A percentile compares a stretch with the other conserved stretches of the same genome.
phyloP scores from a whole-genome alignment of 2,329 filamentous ascomycete genomes.

The Verticillium longisporum region DNA sequence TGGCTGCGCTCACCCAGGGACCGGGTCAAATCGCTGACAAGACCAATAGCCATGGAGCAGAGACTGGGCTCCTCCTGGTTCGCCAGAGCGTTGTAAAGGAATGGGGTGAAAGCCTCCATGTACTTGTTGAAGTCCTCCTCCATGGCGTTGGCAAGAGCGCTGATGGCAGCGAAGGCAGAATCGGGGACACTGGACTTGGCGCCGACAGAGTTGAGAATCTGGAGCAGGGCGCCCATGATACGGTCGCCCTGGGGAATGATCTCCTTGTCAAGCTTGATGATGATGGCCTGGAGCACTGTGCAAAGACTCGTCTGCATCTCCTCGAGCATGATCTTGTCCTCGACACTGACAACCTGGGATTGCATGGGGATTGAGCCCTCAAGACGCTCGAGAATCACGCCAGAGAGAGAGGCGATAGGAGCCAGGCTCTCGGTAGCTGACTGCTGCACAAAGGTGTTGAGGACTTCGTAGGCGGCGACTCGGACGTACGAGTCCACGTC shows the following conservation, averaged over 20 bases:
- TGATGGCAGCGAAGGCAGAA: constrained; percentile 85
- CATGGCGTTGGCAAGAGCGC: constrained; percentile 82
- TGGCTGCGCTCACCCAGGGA: constrained; percentile 85
- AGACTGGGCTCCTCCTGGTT: constrained; percentile 94
- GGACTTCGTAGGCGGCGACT: constrained; percentile 93
- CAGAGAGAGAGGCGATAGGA: constrained; percentile 74
- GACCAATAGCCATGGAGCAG: constrained; percentile 94
- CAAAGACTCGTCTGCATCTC: constrained; percentile 96
- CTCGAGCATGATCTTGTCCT: constrained; percentile 91
- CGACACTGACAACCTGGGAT: constrained; percentile 88
- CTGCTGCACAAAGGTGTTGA: constrained; percentile 90
- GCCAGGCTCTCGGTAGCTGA: constrained; percentile 78
- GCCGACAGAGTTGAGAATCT: constrained; percentile 69
- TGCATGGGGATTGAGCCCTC: constrained; percentile 87
- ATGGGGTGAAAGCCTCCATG: constrained; percentile 91
- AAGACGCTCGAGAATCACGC: constrained; percentile 83
- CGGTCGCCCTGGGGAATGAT: constrained; percentile 84
- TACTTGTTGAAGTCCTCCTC: constrained; percentile 94
- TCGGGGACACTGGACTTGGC: constrained; percentile 92
- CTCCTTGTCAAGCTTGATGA: constrained; percentile 85
- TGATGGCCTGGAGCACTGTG: constrained; percentile 85
- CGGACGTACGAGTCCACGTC: constrained; percentile 84
- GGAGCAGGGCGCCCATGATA: constrained; percentile 85
- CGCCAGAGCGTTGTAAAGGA: constrained; percentile 85
- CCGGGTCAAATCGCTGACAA: constrained; percentile 93